Conservation (phyloP, 2,329 filamentous ascomycete genomes). For the Scleromitrula shiraiana region DNA sequence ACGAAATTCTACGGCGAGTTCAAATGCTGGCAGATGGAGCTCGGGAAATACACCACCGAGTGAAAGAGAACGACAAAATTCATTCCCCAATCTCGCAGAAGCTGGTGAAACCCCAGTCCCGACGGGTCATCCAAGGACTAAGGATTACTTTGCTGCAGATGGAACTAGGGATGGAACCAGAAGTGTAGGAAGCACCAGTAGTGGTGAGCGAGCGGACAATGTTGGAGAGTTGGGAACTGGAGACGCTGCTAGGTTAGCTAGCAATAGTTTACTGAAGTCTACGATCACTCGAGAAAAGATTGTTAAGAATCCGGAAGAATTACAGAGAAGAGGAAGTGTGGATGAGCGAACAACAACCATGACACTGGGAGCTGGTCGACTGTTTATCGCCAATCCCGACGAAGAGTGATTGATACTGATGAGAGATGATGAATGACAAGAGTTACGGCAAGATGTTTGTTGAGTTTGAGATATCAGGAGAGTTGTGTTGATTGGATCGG, state of each 20-base stretch:
- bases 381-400: constrained; percentile 84
- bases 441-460: background rate
- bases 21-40: constrained; percentile 33
- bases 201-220: constrained; percentile 49
- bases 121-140: constrained; percentile 8
- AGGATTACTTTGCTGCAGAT: constrained; percentile 23
- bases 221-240: constrained; percentile 43
- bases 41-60: constrained; percentile 37
- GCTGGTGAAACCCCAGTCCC: constrained; percentile 25
- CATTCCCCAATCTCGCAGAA: constrained; percentile 21
- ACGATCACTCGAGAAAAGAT: constrained; percentile 56
- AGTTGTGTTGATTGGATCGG: background rate
- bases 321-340: constrained; percentile 70
- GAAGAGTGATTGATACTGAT: constrained; percentile 24
- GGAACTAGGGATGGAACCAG: constrained; percentile 20
- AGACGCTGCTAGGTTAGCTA: constrained; percentile 42
- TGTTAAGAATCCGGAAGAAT: constrained; percentile 60
- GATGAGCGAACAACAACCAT: constrained; percentile 73
- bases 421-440: background rate
- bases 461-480: background rate
- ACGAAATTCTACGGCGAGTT: constrained; percentile 32
- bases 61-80: constrained; percentile 24
- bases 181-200: constrained; percentile 27
- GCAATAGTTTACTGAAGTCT: constrained; percentile 50
- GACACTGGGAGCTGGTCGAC: constrained; percentile 50